These are phyloP conservation scores for Corymbia calophylla DNA, from an alignment of 441 rosid species.

Conservation along the genomic window DNA sequence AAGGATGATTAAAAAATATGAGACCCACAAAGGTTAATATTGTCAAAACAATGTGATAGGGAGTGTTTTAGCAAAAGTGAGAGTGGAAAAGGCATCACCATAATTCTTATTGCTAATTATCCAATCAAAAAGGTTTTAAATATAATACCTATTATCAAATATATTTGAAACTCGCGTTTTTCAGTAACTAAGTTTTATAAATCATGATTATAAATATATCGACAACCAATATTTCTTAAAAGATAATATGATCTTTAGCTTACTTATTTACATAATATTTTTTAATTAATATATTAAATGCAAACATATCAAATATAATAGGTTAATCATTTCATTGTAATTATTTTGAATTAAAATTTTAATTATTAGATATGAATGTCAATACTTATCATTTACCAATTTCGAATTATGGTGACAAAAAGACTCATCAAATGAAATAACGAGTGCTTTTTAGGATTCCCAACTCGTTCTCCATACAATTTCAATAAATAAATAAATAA, in stretches of 20 bases:
- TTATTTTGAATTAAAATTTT: background rate
- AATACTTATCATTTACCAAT: background rate
- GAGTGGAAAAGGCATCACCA: background rate
- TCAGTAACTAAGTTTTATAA: background rate
- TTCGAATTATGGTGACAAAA: background rate
- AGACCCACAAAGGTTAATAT: background rate
- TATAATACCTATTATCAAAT: background rate
- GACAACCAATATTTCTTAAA: background rate
- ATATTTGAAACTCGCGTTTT: background rate
- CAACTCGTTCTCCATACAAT: background rate
- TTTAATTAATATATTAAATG: background rate
- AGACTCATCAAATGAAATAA: background rate
- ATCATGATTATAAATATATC: background rate
- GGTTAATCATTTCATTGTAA: background rate
- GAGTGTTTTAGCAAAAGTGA: background rate
- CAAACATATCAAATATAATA: background rate
- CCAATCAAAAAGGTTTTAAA: background rate
- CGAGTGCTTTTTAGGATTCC: background rate
- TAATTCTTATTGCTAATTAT: background rate
- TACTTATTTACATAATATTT: background rate
- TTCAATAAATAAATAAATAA: background rate
- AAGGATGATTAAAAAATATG: background rate
- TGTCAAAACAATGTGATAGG: background rate
- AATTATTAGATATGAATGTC: background rate
- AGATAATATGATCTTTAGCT: background rate